Percentiles rank a stretch among this genome's conserved stretches.
Conservation (phyloP, 1,284 basidiomycete species). For the Rhodotorula sp. region DNA sequence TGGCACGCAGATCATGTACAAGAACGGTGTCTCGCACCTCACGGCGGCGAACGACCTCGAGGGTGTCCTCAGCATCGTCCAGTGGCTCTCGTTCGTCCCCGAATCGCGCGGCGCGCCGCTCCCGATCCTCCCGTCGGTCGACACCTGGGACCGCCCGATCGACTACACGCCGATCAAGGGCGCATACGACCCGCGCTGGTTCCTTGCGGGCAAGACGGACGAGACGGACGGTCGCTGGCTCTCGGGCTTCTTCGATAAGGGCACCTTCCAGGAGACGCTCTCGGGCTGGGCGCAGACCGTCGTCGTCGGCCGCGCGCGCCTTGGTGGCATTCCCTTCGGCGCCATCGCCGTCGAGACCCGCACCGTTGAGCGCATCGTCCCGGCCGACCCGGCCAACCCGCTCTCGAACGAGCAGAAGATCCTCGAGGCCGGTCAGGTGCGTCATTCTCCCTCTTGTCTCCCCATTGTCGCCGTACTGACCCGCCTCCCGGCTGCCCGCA, state of each 20-base stretch:
- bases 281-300: conserved; percentile 99
- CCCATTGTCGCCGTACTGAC: not conserved
- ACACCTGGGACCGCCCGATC: conserved; percentile 91
- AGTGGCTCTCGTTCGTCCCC: conserved; percentile 94
- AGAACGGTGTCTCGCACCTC: conserved; percentile 97
- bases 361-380: conserved; percentile 93
- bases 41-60: conserved; percentile 93
- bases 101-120: conserved; percentile 73
- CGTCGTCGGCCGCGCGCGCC: conserved; percentile 89
- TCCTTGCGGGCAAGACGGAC: conserved; percentile 90
- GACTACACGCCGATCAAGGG: conserved; percentile 89
- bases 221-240: conserved; percentile 72
- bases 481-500: not conserved
- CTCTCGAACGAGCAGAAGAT: conserved; percentile 96
- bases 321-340: conserved; percentile 96
- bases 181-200: conserved; percentile 95
- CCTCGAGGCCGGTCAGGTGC: conserved; percentile 91
- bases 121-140: conserved; percentile 69
- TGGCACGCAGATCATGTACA: conserved; percentile 97
- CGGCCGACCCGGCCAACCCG: conserved; percentile 98
- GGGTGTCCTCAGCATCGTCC: conserved; percentile 86
- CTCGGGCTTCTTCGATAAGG: conserved; percentile 94
- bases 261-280: conserved; percentile 92
- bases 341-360: conserved; percentile 98
- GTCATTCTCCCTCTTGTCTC: not conserved